phyloP scores from a whole-genome alignment of 164 flowering plant species.

The Vitis vinifera region ASM3070453v1 NC_081815.1:6880001-6880500 shows the following conservation, averaged over 20 bases:
- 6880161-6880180: neutral
- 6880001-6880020: neutral
- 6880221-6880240: neutral
- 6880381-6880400: too few relatives aligned
- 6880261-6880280: too few relatives aligned
- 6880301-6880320: too few relatives aligned
- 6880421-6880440: too few relatives aligned
- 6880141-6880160: constrained; percentile 35
- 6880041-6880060: neutral
- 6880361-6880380: too few relatives aligned
- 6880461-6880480: too few relatives aligned
- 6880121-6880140: constrained; percentile 76
- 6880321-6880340: too few relatives aligned
- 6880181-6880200: neutral
- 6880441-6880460: too few relatives aligned
- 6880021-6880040: neutral
- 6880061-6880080: constrained; percentile 5
- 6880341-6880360: too few relatives aligned
- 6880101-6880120: constrained; percentile 83
- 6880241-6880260: neutral
- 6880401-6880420: too few relatives aligned
- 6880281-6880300: too few relatives aligned
- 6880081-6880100: constrained; percentile 64
- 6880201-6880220: neutral
- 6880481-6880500: too few relatives aligned